Conservation (phyloP, 2,329 filamentous ascomycete genomes). For the Fusarium algeriense region DNA sequence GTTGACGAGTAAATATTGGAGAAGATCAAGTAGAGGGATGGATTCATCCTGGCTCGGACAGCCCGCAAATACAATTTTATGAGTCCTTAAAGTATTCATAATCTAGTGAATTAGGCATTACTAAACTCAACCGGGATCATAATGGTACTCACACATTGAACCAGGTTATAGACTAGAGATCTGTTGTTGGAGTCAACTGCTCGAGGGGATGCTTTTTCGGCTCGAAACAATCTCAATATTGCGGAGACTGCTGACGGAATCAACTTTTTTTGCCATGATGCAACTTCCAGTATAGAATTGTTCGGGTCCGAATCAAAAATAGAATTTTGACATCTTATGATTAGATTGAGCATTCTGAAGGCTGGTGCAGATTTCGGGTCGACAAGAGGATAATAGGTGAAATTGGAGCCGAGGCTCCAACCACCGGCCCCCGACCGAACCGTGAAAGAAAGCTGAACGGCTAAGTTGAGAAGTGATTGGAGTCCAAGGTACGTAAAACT, state of each 20-base stretch:
- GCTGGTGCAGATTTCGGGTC: not conserved
- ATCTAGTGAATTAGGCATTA: not conserved
- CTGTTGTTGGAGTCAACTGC: accelerated
- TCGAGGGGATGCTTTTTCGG: not conserved
- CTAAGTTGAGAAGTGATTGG: accelerated
- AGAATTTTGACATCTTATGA: too few species aligned
- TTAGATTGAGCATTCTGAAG: not conserved
- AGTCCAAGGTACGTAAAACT: accelerated
- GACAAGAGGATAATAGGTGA: not conserved
- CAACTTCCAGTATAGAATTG: accelerated
- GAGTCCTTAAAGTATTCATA: too few species aligned
- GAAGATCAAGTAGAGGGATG: not conserved
- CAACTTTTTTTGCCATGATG: accelerated
- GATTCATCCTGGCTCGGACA: too few species aligned
- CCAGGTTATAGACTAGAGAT: not conserved
- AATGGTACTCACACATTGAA: accelerated
- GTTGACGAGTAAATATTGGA: not conserved
- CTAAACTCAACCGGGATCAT: not conserved
- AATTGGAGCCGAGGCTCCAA: not conserved
- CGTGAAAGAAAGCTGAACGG: not conserved
- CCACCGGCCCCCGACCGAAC: not conserved
- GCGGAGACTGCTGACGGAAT: not conserved
- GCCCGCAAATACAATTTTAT: too few species aligned
- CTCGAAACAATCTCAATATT: not conserved
- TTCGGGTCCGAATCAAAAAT: accelerated